Evolutionary conservation across 176 grass and related monocot genomes (phyloP).

Genomic region (Hsuehochloa calcarea): DNA sequence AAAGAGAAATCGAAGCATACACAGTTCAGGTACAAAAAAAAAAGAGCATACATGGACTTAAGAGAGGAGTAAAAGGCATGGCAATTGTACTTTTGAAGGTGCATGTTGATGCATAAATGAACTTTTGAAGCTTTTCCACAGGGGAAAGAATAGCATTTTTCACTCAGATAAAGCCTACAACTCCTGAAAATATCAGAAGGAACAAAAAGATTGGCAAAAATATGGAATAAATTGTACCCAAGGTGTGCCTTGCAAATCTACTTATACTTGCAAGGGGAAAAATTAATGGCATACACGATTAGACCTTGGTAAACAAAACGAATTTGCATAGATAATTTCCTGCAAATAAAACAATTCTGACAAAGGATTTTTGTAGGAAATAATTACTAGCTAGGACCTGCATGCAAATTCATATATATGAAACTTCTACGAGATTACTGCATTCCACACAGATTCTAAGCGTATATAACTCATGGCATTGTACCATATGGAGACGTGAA

Average conservation of each 20-base stretch:
- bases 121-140: slow-evolving; percentile 27
- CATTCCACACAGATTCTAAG: neutral
- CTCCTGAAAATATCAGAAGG: neutral
- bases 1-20: neutral
- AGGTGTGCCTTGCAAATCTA: neutral
- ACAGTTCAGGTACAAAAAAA: neutral
- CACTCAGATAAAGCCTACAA: slow-evolving; percentile 7
- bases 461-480: neutral
- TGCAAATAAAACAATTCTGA: neutral
- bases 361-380: neutral
- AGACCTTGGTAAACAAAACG: neutral
- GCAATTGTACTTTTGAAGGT: slow-evolving; percentile 9
- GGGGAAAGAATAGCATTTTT: neutral
- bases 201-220: neutral
- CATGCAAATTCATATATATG: neutral
- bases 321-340: neutral
- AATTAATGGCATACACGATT: neutral
- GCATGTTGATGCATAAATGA: neutral
- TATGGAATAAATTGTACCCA: neutral
- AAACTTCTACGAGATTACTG: neutral
- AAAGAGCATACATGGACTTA: neutral
- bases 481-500: neutral
- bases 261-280: neutral
- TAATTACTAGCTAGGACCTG: neutral
- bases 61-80: neutral